Base-by-base conservation (phyloP, 345 rosid genomes). In the Fremontodendron californicum region DNA sequence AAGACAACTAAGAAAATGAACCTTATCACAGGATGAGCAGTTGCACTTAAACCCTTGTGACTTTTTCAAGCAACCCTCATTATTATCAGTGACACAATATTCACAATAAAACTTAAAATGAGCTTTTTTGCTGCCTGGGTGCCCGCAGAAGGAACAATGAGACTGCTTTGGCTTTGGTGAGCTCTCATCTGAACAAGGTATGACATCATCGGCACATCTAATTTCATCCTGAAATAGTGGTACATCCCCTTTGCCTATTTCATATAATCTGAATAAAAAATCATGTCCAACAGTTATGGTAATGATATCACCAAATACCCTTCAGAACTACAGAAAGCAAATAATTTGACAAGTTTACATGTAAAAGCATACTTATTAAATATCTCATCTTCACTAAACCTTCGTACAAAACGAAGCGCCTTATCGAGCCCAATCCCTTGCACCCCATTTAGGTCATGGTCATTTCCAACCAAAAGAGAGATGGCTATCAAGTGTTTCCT, bases 141-240 rank as follows among this genome's bases (percentile, higher is more conserved):
- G 99, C 76, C 99, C 98, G 84, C 99, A 92, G 66, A 88, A 84
- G 63, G 97, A 90, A 73, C 98, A 93, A 81, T 96, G 99, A 81
- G 91, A 83, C 78, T 76, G 57, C 83, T 86, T 86, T 45, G 74
- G 80, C 81, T 71, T 86, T 77, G 84, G 82, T 43, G 86, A 80
- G 77, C 49, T 77, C 62, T 79, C 86, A 70, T 78, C 78, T 37
- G 69, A 77, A 80, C 62, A 29, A 74, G 78, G 43, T 78, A 71
- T 74, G 33, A 45, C 81, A 72, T 80, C 83, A 72, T 77, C 84
- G 3, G 31, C 63, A 37, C 82, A 78, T 73, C 75, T 81, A 71
- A 77, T 71, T 71, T 71, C 81, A 65, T 81, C 79, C 81, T 40
- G 84, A 78, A 65, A 67, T 71, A 66, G 68, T 18, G 78, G 80